Conservation (phyloP, 768 basidiomycete species). For the Phlebiopsis flavidoalba region DNA sequence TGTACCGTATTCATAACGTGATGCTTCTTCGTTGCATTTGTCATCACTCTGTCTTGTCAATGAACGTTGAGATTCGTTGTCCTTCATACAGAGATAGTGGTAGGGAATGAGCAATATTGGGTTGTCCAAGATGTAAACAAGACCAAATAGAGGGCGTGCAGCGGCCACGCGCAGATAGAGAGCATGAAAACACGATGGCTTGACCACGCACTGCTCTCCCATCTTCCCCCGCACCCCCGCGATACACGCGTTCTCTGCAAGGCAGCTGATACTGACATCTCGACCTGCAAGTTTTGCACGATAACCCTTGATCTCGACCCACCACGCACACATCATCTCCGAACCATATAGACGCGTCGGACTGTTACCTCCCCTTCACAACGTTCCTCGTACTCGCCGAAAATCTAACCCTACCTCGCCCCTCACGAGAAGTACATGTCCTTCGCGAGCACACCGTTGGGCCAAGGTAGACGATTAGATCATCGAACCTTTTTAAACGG, state of each 20-base stretch:
- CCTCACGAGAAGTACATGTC: conserved; percentile 53
- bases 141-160: conserved; percentile 8
- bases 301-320: background rate
- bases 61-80: background rate
- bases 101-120: background rate
- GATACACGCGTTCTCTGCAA: conserved; percentile 6
- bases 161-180: conserved; percentile 8
- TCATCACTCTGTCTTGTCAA: background rate
- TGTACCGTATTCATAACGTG: too few species aligned
- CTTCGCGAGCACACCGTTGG: conserved; percentile 78
- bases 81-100: background rate
- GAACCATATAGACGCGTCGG: conserved; percentile 1
- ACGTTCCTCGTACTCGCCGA: conserved; percentile 1
- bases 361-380: conserved; percentile 7
- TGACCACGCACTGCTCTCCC: background rate
- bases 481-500: conserved; percentile 69
- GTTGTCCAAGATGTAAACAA: conserved; percentile 7
- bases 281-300: conserved; percentile 1
- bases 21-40: too few species aligned
- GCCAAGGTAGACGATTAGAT: conserved; percentile 84
- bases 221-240: conserved; percentile 2
- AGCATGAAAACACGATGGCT: background rate
- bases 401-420: conserved; percentile 14
- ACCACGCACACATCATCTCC: conserved; percentile 1
- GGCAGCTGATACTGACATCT: background rate